These are phyloP conservation scores for Diaporthe ilicicola DNA, from an alignment of 2,329 filamentous ascomycete species.

Conservation along the genomic window DNA sequence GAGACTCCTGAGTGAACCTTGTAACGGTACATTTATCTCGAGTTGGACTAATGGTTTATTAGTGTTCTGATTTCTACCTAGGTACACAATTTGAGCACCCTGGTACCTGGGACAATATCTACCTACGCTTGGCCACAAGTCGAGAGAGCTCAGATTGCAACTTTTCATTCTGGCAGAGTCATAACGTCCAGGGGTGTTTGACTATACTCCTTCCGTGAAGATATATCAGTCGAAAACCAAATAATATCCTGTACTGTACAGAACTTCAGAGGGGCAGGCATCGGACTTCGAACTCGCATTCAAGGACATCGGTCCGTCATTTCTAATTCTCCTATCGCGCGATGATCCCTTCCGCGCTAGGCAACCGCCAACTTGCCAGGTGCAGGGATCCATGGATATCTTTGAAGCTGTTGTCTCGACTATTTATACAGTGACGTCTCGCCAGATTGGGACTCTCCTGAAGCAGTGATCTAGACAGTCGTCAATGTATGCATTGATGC, in stretches of 20 bases:
- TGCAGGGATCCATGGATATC: not conserved
- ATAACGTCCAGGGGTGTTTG: no score
- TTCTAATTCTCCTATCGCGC: slow-evolving; percentile 4
- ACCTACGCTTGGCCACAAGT: not conserved
- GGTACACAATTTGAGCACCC: not conserved
- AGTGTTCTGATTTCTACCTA: not conserved
- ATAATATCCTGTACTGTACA: not conserved
- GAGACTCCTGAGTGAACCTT: not conserved
- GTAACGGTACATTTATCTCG: not conserved
- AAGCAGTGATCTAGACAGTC: no score
- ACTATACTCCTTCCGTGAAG: no score
- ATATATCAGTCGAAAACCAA: fast-evolving
- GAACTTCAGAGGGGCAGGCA: not conserved
- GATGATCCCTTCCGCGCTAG: slow-evolving; percentile 10
- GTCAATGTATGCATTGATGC: no score
- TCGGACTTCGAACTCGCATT: not conserved
- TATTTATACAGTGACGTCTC: not conserved
- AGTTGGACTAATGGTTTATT: not conserved
- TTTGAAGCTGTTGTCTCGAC: no score
- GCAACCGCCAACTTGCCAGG: slow-evolving; percentile 7
- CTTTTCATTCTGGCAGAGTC: not conserved
- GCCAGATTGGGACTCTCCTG: not conserved
- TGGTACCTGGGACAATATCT: no score
- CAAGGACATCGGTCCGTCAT: not conserved
- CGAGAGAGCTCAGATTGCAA: not conserved